Base-by-base conservation (phyloP, 1,139 yeast genomes). In the Hyphopichia pseudoburtonii region DNA sequence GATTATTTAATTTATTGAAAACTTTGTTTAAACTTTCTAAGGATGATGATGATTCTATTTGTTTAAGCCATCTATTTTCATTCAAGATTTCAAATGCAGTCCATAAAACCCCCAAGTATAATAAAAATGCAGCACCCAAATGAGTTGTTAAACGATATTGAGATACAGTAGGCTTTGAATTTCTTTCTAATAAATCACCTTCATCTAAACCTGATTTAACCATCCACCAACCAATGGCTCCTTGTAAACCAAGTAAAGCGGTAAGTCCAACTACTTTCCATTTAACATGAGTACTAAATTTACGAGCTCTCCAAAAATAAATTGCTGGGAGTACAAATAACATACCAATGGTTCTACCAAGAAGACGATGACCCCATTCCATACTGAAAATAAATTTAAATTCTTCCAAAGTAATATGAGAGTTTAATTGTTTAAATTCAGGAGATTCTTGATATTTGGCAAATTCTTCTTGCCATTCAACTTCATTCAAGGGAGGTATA, bases 211-310 rank as follows among this genome's bases (percentile, higher is more conserved):
- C 99, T 5, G 96, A 87, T 52, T 86, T 82, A 40, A 94, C 98
- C 99, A 94, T 94, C 99, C 99, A 94, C 98, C 98, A 94, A 27
- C 98, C 98, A 50, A 94, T 85, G 38, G 83, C 84, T 33, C 98
- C 98, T 69, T 94, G 98, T 33, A 94, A 66, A 10, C 96, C 98
- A 41, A 94, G 72, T 37, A 92, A 67, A 1, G 76, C 81, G 29
- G 95, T 78, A 35, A 94, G 76, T 2, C 86, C 85, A 18, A 86
- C 62, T 15, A 92, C 70, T 44, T 89, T 73, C 41, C 70, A 70
- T 35, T 89, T 83, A 3, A 87, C 82, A 45, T 80, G 82, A 2
- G 78, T 64, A 3, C 89, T 80, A n/a, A 90, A 80, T 48, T 70
- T 79, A 32, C 80, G 77, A 1, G 82, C 66, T 22, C 72, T 68